Base-by-base conservation (phyloP, 768 basidiomycete species). In the Leucocoprinus sp. region DNA sequence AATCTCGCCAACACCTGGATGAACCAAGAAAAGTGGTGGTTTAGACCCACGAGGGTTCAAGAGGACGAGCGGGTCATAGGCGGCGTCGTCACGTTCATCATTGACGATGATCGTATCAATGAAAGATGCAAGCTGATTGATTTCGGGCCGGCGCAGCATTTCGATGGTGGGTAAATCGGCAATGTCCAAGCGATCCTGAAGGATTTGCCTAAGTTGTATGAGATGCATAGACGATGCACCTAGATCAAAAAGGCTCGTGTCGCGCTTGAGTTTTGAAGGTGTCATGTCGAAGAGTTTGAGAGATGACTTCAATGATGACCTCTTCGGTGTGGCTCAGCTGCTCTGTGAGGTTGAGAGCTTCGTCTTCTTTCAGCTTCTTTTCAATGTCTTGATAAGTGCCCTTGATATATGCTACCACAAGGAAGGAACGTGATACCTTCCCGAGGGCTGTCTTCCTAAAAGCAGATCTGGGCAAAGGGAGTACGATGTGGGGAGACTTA, bases 191-290 rank as follows among this genome's bases (percentile, higher is more conserved):
- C 43, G 43, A 14, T 45, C 43, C 17, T 45, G 43, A 4, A 45
- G 43, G 27, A 37, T 35, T 9, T 45, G 43, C 26, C 37, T 45
- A 5, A 45, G 36, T 37, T 37, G 43, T 19, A 37, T 45, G 17
- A 45, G 15, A 18, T 45, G 43, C 43, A 45, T 45, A 19, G 43
- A 45, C n/a, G 43, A 45, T 8, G 43, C 43, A 5, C 43, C 43
- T 15, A 45, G 43, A 19, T 45, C 43, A 19, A 45, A 45, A 5
- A 45, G 35, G 17, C 24, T 45, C 43, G 37, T 37, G n/a, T 37
- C 34, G 1, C 43, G 35, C 1, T 8, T 45, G 15, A 37, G 12
- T 2, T 8, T 21, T 11, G 27, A 11, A 0, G 17, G 19, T 11
- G 43, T 34, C 12, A 37, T 17, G 43, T 45, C 15, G 23, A 45